Percentiles rank a stretch among this genome's conserved stretches.
phyloP scores from a whole-genome alignment of 345 rosid species.

The Camelina laxa region DNA sequence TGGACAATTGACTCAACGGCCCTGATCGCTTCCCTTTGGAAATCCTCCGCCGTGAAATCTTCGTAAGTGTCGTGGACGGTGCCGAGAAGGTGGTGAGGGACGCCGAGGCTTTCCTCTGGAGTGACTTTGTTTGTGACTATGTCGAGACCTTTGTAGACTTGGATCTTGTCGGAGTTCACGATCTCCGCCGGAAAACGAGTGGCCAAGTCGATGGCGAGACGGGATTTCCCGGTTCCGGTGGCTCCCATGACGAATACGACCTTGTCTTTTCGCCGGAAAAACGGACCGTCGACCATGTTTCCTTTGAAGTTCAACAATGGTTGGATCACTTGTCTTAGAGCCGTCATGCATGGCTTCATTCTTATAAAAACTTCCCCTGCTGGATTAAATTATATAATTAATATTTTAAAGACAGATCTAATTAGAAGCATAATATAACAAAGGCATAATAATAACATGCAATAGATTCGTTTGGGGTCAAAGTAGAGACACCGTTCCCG shows the following conservation, averaged over 20 bases:
- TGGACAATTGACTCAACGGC: slow-evolving; percentile 52
- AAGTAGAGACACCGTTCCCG: slow-evolving; percentile 34
- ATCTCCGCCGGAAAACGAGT: slow-evolving; percentile 75
- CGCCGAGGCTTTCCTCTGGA: slow-evolving; percentile 67
- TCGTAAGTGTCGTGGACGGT: slow-evolving; percentile 49
- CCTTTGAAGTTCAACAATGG: slow-evolving; percentile 56
- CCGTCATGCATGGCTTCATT: slow-evolving; percentile 57
- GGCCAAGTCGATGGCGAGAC: slow-evolving; percentile 84
- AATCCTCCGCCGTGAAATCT: slow-evolving; percentile 65
- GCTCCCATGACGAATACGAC: slow-evolving; percentile 81
- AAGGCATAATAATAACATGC: slow-evolving; percentile 42
- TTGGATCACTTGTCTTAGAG: slow-evolving; percentile 53
- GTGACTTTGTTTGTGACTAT: slow-evolving; percentile 82
- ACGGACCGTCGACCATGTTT: slow-evolving; percentile 48
- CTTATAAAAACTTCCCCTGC: slow-evolving; percentile 41
- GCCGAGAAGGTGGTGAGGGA: slow-evolving; percentile 82
- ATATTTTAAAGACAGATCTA: slow-evolving; percentile 41
- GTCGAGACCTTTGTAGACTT: slow-evolving; percentile 75
- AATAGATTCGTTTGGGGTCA: slow-evolving; percentile 40
- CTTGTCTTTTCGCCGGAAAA: slow-evolving; percentile 71
- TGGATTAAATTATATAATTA: slow-evolving; percentile 22
- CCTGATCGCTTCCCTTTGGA: slow-evolving; percentile 49
- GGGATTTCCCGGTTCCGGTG: slow-evolving; percentile 90
- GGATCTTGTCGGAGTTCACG: slow-evolving; percentile 86
- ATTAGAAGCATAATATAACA: not conserved